Evolutionary conservation across 345 rosid species (phyloP).

Genomic region (Pugionium cornutum): DNA sequence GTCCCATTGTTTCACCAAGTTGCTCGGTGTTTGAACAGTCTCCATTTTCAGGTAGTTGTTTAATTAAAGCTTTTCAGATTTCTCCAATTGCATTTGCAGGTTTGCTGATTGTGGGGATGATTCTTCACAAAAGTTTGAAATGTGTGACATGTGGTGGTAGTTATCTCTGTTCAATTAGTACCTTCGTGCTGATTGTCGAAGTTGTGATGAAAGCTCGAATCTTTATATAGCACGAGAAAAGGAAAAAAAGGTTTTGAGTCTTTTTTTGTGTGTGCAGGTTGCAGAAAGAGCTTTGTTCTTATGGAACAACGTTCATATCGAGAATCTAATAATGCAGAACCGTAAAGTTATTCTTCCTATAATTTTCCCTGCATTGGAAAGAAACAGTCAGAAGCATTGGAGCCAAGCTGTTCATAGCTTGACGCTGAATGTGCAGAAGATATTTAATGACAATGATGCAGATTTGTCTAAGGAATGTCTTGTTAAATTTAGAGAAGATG

Average conservation of each 20-base stretch:
- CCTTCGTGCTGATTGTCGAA: neutral
- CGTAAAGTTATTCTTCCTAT: conserved; percentile 60
- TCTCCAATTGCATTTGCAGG: neutral
- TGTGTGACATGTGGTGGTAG: conserved; percentile 6
- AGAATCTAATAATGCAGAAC: conserved; percentile 64
- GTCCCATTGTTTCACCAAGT: conserved; percentile 77
- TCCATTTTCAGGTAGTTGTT: conserved; percentile 77
- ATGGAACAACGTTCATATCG: conserved; percentile 78
- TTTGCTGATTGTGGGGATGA: conserved; percentile 1
- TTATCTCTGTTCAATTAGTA: neutral
- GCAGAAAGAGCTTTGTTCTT: conserved; percentile 76
- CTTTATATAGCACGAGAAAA: conserved; percentile 2
- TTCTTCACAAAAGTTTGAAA: neutral
- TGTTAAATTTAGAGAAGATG: conserved; percentile 53
- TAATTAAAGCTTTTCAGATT: neutral
- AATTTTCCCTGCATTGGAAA: conserved; percentile 63
- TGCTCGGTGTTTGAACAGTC: conserved; percentile 70
- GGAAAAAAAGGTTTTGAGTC: conserved; percentile 14
- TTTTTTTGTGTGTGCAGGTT: conserved; percentile 44
- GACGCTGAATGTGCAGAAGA: conserved; percentile 67
- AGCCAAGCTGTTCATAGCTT: conserved; percentile 69
- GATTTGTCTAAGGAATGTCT: conserved; percentile 65
- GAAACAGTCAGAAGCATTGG: conserved; percentile 68
- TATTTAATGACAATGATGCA: conserved; percentile 65
- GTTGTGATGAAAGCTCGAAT: neutral